Base-by-base conservation (phyloP, 2,329 filamentous ascomycete species). In the Colletotrichum eremochloae region DNA sequence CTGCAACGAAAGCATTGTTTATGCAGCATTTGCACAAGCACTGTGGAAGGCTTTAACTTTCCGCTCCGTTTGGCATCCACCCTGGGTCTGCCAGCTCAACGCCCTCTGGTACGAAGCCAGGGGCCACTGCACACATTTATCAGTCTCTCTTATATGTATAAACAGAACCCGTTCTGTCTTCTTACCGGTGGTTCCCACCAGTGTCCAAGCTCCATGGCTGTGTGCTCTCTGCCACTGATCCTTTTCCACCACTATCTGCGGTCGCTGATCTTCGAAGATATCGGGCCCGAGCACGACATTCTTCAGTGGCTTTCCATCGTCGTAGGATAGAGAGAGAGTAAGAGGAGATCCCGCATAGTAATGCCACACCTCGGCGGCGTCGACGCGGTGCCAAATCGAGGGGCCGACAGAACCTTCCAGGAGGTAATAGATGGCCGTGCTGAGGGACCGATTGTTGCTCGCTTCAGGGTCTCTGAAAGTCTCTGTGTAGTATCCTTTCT, bases 361-460 rank as follows among this genome's bases (percentile, higher is more conserved):
- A 75, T 89, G 87, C 87, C 87, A 88, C 11, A 86, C 77, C 75
- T 88, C 85, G 48, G 79, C 83, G 3, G 84, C 83, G 67, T 87
- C 85, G 61, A 86, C 82, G 65, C 84, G 84, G 77, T 88, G 86
- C 86, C 86, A 88, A 69, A 82, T 76, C 5, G 86, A 88, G 24
- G 81, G 74, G 0, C 84, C 82, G 1, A 74, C 77, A 9, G 78
- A 73, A 44, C 84, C 83, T 66, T 87, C 83, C 6, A 88, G 83
- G 0, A 88, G 81, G 75, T 88, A 88, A 79, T 88, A 88, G 75
- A 88, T 88, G 61, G 81, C 82, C 1, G 86, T 87, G 78, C 84
- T 86, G 67, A 79, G 70, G 1, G 85, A 84, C 67, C 86, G 85
- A 52, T 75, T 78, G 14, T 77, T 60, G 18, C 74, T 33, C 0